Evolutionary conservation across 176 grass and related monocot species (phyloP).

Genomic region (Thinopyrum elongatum): DNA sequence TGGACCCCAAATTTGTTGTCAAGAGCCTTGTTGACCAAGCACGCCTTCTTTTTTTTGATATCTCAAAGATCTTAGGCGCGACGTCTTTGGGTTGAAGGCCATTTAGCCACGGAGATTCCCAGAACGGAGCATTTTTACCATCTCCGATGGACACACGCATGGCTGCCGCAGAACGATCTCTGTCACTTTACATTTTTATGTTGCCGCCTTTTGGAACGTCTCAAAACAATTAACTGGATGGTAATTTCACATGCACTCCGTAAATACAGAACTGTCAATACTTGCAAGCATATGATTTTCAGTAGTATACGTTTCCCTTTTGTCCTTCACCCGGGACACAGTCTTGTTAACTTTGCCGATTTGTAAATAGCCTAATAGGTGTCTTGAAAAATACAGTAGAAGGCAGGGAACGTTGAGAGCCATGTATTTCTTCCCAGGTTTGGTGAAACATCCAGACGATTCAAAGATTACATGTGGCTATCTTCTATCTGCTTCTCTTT

Average conservation of each 20-base stretch:
- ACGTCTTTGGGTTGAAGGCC: too few relatives aligned
- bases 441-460: slow-evolving; percentile 30
- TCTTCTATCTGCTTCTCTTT: slow-evolving; percentile 22
- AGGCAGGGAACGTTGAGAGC: neutral
- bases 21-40: too few relatives aligned
- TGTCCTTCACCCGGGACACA: neutral
- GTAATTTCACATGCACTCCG: neutral
- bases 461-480: slow-evolving; percentile 38
- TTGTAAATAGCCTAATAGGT: neutral
- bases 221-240: neutral
- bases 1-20: too few relatives aligned
- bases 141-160: too few relatives aligned
- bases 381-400: neutral
- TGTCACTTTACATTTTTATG: neutral
- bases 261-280: neutral
- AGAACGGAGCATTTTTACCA: too few relatives aligned
- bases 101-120: too few relatives aligned
- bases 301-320: neutral
- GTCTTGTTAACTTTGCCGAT: too few relatives aligned
- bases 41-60: too few relatives aligned
- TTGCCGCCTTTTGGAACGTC: neutral
- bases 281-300: neutral
- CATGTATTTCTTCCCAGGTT: neutral
- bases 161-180: too few relatives aligned
- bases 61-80: too few relatives aligned